phyloP scores from a whole-genome alignment of 495 filamentous ascomycete genomes.

The Podospora bellae-mahoneyi region DNA sequence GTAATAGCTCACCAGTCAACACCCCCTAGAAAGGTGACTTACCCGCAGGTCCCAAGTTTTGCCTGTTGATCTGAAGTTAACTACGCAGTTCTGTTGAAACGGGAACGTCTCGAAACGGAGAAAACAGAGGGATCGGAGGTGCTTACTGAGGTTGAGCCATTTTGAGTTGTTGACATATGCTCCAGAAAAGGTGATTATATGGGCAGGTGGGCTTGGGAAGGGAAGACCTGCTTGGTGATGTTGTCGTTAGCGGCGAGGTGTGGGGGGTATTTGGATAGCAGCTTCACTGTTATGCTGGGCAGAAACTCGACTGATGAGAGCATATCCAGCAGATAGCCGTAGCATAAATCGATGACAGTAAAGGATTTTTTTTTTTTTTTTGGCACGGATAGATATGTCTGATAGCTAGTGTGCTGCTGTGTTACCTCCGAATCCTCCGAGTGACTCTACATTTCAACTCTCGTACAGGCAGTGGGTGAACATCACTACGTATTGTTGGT shows the following conservation, averaged over 20 bases:
- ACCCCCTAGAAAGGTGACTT: not conserved
- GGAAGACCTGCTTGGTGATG: not conserved
- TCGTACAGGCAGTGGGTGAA: too few relatives aligned
- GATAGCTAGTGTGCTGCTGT: too few relatives aligned
- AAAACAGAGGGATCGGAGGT: not conserved
- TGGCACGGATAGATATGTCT: too few relatives aligned
- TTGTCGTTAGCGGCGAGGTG: not conserved
- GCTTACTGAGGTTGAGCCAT: not conserved
- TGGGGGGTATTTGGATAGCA: not conserved
- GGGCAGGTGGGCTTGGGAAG: not conserved
- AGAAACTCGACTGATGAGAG: not conserved
- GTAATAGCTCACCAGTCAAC: not conserved
- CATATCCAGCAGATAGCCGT: not conserved
- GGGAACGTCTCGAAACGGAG: not conserved
- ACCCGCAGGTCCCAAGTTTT: not conserved
- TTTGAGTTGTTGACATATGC: not conserved
- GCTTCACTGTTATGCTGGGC: not conserved
- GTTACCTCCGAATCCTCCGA: too few relatives aligned
- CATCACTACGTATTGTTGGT: too few relatives aligned
- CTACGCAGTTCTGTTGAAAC: not conserved
- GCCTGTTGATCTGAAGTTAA: not conserved
- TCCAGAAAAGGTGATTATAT: not conserved
- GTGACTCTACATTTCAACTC: too few relatives aligned
- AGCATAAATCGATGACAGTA: not conserved
- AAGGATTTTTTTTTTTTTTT: too few relatives aligned